Percentiles rank a stretch among this genome's conserved stretches.
Conservation (phyloP, 306 rosid species). For the Rosa lucieae region DNA sequence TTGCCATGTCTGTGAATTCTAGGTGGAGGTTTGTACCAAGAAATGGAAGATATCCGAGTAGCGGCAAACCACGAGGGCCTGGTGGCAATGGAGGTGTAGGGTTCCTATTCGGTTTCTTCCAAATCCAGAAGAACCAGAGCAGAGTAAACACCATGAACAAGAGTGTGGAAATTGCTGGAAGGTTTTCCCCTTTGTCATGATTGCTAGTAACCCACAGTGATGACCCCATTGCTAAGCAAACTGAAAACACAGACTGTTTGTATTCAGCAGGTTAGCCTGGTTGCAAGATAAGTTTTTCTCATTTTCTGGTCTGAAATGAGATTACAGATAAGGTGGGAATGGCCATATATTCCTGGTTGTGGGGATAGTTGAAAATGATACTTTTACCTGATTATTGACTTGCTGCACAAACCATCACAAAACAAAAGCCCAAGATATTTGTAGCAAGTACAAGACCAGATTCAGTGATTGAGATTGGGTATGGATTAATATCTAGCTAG, state of each 20-base stretch:
- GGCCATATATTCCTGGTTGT: too few species aligned
- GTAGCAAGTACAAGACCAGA: too few species aligned
- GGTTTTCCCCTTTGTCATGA: neutral
- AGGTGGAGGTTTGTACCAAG: constrained; percentile 24
- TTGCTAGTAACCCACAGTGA: neutral
- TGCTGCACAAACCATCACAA: neutral
- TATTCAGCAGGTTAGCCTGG: neutral
- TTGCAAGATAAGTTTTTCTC: neutral
- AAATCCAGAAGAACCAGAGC: neutral
- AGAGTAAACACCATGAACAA: neutral
- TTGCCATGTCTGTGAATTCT: constrained; percentile 22
- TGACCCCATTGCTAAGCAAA: neutral
- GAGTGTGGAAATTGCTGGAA: neutral
- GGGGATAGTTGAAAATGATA: too few species aligned
- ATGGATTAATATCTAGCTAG: too few species aligned
- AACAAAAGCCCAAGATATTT: too few species aligned
- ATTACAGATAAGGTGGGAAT: too few species aligned
- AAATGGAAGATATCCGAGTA: constrained; percentile 35
- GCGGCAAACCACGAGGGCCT: constrained; percentile 33
- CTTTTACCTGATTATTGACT: too few species aligned
- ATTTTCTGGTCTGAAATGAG: too few species aligned
- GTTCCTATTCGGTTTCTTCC: neutral
- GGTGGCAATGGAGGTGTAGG: constrained; percentile 21
- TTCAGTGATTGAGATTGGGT: too few species aligned
- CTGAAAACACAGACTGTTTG: too few species aligned